Evolutionary conservation across 2,329 filamentous ascomycete genomes (phyloP), one percentile per base, ranked within the genome.

Genomic region (Cercospora janseana): DNA sequence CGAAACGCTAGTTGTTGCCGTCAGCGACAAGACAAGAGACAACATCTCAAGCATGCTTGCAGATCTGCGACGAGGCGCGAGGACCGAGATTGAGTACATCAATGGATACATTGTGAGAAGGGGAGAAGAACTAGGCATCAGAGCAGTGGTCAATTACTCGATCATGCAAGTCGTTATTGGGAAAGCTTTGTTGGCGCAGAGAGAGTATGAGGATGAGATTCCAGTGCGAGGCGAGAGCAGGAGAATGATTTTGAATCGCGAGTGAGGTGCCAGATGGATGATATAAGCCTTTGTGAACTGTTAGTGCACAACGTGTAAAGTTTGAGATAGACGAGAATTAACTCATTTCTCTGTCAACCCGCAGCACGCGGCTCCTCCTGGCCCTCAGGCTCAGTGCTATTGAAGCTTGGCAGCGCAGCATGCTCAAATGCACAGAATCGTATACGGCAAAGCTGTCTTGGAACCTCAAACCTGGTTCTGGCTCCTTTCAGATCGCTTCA

Each of bases 91-190:
- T 31, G 81, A 91, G 37, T 95, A 85, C 63, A 79, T 92, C 59
- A 96, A 94, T 66, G 92, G 91, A 0, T 98, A 92, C 71, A 86
- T 98, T 52, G 77, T 94, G 24, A 77, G 75, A 43, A 79, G 85
- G 31, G 93, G 87, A 0, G 77, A 80, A 60, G 80, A 87, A 65
- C 62, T 91, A 53, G 87, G 88, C 1, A 74, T 95, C n/a, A 74
- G 80, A 43, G 83, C 83, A 61, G 80, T 82, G 8, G 75, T 85
- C 54, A 93, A 95, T 65, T 83, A 84, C 60, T 79, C 87, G 75
- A 73, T 94, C 32, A 73, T 86, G 67, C 75, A 83, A 46, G 70
- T 90, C 71, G 83, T 96, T 41, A 82, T 86, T 63, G 87, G 82
- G 18, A 92, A 87, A 72, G 71, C 78, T 35, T 65, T 68, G 29